Percentiles rank a stretch among this genome's conserved stretches.
Conservation (phyloP, 2,329 filamentous ascomycete genomes). For the Cordyceps militaris region DNA sequence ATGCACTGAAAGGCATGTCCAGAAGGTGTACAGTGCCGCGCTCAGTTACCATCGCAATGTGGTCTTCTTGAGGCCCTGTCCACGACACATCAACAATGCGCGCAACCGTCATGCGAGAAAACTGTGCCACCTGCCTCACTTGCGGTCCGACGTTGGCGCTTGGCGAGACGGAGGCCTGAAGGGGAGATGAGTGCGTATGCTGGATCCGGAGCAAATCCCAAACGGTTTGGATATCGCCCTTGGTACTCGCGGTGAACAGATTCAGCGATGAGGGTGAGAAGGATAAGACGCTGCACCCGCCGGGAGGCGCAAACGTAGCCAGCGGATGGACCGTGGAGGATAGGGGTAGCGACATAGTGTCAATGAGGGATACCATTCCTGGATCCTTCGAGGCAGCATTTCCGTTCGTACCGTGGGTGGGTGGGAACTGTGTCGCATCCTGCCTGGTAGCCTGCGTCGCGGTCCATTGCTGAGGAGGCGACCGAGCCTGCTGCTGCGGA, state of each 20-base stretch:
- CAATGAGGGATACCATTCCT: conserved; percentile 67
- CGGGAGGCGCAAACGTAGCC: conserved; percentile 62
- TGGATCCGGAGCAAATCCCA: conserved; percentile 70
- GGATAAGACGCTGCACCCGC: conserved; percentile 75
- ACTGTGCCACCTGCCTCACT: conserved; percentile 80
- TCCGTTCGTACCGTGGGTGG: conserved; percentile 61
- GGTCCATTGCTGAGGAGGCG: conserved; percentile 43
- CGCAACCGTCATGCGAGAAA: conserved; percentile 85
- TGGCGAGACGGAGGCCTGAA: conserved; percentile 43
- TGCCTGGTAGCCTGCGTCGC: conserved; percentile 31
- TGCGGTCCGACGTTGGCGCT: conserved; percentile 43
- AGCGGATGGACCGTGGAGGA: conserved; percentile 53
- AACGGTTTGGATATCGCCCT: conserved; percentile 75
- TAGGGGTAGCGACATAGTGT: conserved; percentile 53
- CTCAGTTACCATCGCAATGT: conserved; percentile 83
- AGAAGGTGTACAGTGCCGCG: conserved; percentile 93
- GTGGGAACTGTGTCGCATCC: conserved; percentile 57
- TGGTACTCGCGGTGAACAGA: conserved; percentile 72
- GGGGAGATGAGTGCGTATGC: conserved; percentile 52
- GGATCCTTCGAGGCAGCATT: conserved; percentile 57
- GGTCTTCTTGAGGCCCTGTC: conserved; percentile 74
- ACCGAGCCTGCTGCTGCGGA: conserved; percentile 37
- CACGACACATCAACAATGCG: conserved; percentile 86
- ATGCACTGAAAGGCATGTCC: conserved; percentile 74
- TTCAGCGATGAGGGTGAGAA: conserved; percentile 68